A percentile compares a stretch with the other conserved stretches of the same genome.
phyloP scores from a whole-genome alignment of 345 rosid genomes.

The Eucalyptus globulus region DNA sequence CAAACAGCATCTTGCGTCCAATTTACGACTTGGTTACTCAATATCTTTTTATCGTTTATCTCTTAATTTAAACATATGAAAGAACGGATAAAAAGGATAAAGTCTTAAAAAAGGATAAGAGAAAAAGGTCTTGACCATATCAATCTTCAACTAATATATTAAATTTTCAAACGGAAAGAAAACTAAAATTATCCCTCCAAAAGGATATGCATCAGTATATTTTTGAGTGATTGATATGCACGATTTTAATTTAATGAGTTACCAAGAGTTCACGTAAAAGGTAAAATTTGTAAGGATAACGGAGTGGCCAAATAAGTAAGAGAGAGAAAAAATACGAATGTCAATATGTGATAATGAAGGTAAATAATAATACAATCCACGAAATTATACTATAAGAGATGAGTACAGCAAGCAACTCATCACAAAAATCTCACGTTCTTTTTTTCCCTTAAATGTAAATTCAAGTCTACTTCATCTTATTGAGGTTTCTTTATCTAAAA shows the following conservation, averaged over 20 bases:
- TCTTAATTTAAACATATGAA: background rate
- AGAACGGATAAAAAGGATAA: background rate
- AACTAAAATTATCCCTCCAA: background rate
- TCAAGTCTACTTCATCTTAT: background rate
- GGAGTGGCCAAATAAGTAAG: background rate
- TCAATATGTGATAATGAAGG: background rate
- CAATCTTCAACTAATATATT: background rate
- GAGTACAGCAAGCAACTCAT: background rate
- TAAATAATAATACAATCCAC: background rate
- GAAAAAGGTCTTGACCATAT: background rate
- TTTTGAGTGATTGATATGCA: background rate
- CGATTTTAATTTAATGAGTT: background rate
- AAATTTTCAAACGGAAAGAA: background rate
- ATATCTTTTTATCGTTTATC: background rate
- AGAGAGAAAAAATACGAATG: background rate
- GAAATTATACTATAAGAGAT: background rate
- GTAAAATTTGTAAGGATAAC: background rate
- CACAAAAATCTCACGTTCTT: background rate
- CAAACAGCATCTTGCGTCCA: background rate
- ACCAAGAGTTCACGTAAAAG: background rate
- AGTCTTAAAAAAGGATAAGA: background rate
- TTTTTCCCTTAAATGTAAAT: background rate
- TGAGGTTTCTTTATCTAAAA: background rate
- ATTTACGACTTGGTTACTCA: background rate
- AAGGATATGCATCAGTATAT: background rate